Evolutionary conservation across 805 yeast species (phyloP), one percentile per base, ranked within the genome.

Genomic region (Saccharomyces cerevisiae): DNA sequence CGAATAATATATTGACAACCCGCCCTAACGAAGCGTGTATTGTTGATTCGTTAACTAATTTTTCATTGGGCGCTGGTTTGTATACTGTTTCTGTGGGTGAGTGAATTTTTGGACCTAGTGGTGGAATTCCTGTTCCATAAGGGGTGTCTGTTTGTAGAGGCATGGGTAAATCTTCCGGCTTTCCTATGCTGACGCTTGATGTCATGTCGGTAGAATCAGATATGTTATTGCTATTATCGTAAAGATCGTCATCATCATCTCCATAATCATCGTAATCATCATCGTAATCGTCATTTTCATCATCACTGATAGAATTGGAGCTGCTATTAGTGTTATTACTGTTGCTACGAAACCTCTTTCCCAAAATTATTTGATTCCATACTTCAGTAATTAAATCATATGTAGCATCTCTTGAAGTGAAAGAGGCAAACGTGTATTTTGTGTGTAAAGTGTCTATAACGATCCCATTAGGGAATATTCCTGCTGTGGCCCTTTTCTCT

Each of bases 381-480:
- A 84, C 79, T 50, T 76, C 79, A 4, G 80, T 75, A 51, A 87
- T 77, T 36, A 80, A 66, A 52, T 75, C 76, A 59, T 74, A 76
- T 1, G 76, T 71, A 1, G 71, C 49, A 67, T 85, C 91, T 59
- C 91, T 74, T 3, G 82, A 73, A 28, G 83, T 71, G 56, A 85
- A 80, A 0, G 86, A 79, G 0, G 89, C 89, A 73, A 85, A 85
- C 0, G 77, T 75, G 63, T 79, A 82, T 60, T 78, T 80, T 27
- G 78, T 80, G 61, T 84, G 87, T 49, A 83, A 69, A 0, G 90
- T 85, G 53, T 80, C 77, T 24, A 85, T 76, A 47, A 78, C 76
- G 57, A 85, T 78, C 0, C 87, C 89, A 63, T 85, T 85, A 5
- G 89, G 89, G 56, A 85, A 83, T 14, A 85, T 72, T 0, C 82